Percentiles rank a stretch among this genome's conserved stretches.
These are phyloP conservation scores for Solanum hybrid DNA, from an alignment of 305 asterid genomes.

Conservation along the genomic window DNA sequence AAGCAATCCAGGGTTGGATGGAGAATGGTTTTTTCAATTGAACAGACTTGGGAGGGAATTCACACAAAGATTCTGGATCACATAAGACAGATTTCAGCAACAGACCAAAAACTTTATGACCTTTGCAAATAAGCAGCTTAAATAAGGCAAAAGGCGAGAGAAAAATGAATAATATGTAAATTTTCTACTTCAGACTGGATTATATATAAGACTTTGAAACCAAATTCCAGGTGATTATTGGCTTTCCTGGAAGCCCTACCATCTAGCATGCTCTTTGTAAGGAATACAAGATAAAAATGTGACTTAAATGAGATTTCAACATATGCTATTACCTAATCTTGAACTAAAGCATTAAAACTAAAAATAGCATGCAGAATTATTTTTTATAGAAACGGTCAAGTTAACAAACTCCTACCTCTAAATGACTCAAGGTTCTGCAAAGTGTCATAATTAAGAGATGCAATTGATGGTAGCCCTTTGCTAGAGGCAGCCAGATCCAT, in stretches of 20 bases:
- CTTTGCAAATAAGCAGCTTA: neutral
- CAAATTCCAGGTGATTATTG: neutral
- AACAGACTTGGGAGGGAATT: conserved; percentile 85
- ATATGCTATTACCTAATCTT: neutral
- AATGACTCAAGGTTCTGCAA: conserved; percentile 77
- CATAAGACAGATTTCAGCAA: neutral
- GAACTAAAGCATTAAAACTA: neutral
- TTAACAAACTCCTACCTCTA: conserved; percentile 56
- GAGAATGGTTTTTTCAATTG: conserved; percentile 73
- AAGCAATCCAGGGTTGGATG: conserved; percentile 76
- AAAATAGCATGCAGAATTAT: neutral
- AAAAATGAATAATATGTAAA: neutral
- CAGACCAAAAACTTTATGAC: neutral
- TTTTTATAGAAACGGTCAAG: neutral
- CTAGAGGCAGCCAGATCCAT: conserved; percentile 94
- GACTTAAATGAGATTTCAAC: neutral
- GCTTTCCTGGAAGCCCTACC: neutral
- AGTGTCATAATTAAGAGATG: conserved; percentile 75
- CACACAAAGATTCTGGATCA: conserved; percentile 65
- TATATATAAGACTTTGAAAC: neutral
- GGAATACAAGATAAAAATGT: neutral
- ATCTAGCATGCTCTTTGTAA: neutral
- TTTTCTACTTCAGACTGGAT: neutral
- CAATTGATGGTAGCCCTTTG: conserved; percentile 77
- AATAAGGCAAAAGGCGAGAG: neutral